phyloP scores from a whole-genome alignment of 768 basidiomycete species.

The Suillus americanus region DNA sequence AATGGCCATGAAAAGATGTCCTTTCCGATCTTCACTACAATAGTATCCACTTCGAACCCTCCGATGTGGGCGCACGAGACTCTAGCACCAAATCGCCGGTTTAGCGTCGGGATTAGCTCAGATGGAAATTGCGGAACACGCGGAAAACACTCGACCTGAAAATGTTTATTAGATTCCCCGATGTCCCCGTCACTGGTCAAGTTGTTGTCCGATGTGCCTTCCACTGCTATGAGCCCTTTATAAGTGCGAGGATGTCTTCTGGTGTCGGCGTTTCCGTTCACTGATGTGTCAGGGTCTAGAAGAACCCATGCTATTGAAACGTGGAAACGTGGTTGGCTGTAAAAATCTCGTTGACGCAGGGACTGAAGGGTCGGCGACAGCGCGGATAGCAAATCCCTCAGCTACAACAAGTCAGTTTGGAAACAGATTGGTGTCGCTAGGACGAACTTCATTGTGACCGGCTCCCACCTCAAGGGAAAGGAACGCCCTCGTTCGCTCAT shows the following conservation, averaged over 20 bases:
- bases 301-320: conserved; percentile 88
- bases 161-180: not conserved
- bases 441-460: conserved; percentile 71
- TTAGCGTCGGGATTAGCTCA: conserved; percentile 47
- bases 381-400: conserved; percentile 51
- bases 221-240: not conserved
- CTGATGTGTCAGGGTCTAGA: conserved; percentile 37
- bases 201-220: conserved; percentile 1
- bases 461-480: conserved; percentile 81
- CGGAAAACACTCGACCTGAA: conserved; percentile 31
- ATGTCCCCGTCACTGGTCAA: not conserved
- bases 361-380: conserved; percentile 57
- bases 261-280: not conserved
- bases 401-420: conserved; percentile 40
- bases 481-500: conserved; percentile 80
- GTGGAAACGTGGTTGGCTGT: conserved; percentile 81
- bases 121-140: conserved; percentile 54
- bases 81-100: conserved; percentile 41
- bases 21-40: conserved; percentile 74
- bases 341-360: conserved; percentile 78
- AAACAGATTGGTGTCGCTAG: not conserved
- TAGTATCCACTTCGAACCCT: conserved; percentile 48
- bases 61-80: conserved; percentile 46
- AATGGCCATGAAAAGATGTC: conserved; percentile 52
- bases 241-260: not conserved